Percentiles rank a stretch among this genome's conserved stretches.
These are phyloP conservation scores for Ceratobasidium sp. DNA, from an alignment of 1,284 basidiomycete species.

Conservation along the genomic window DNA sequence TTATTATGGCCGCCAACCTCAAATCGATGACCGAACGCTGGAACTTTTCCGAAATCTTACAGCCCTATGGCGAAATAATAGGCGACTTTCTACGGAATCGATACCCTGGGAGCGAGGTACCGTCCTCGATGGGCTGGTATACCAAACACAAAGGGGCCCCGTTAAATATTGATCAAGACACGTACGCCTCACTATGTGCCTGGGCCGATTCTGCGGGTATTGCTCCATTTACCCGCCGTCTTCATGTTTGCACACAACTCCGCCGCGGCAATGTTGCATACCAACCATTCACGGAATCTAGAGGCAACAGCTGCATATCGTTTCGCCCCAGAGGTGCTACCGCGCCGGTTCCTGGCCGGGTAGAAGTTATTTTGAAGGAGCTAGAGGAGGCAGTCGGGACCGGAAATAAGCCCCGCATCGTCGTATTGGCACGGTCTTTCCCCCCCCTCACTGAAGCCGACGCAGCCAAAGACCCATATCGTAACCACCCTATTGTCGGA, in stretches of 20 bases:
- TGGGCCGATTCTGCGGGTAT: no score
- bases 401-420: no score
- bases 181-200: no score
- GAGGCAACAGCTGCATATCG: not conserved
- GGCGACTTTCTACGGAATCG: no score
- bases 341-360: not conserved
- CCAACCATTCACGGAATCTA: constrained; percentile 1
- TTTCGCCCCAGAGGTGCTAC: not conserved
- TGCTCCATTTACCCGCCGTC: not conserved
- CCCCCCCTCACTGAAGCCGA: not conserved
- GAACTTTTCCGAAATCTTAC: no score
- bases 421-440: not conserved
- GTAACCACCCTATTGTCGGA: not conserved
- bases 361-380: not conserved
- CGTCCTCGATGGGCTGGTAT: no score
- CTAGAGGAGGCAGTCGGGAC: not conserved
- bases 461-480: not conserved
- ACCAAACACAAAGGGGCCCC: no score
- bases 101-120: no score
- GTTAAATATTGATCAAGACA: no score
- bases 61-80: no score
- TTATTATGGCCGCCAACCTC: no score
- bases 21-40: no score
- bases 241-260: not conserved
- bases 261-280: not conserved